phyloP scores from a whole-genome alignment of 75 land plant species.

The Chamaecyparis obtusa region DNA sequence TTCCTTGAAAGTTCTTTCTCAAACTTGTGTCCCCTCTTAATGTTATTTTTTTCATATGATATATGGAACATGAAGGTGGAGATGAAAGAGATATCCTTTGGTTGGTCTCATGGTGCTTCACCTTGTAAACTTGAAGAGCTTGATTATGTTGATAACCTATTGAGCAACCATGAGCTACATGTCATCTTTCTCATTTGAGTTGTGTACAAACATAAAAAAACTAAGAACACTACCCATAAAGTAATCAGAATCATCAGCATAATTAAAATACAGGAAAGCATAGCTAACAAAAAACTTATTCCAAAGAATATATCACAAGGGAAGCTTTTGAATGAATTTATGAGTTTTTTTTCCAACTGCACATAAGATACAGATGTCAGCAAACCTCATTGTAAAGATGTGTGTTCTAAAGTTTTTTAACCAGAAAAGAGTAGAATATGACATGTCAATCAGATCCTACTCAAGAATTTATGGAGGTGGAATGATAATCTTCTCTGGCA shows the following conservation, averaged over 20 bases:
- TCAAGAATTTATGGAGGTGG: not conserved
- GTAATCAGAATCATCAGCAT: not conserved
- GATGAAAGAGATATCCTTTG: not conserved
- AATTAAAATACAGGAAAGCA: not conserved
- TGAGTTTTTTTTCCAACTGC: not conserved
- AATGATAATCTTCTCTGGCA: not conserved
- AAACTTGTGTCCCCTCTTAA: not conserved
- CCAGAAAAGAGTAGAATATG: not conserved
- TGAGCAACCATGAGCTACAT: not conserved
- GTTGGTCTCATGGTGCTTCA: constrained; percentile 2
- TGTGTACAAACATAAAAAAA: not conserved
- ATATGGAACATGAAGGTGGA: not conserved
- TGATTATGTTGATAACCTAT: constrained; percentile 9
- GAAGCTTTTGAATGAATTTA: not conserved
- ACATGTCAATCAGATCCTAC: not conserved
- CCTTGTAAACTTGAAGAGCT: not conserved
- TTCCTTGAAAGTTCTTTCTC: constrained; percentile 5
- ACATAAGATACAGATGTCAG: not conserved
- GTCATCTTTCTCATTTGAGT: not conserved
- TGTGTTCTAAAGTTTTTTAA: not conserved
- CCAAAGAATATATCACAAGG: not conserved
- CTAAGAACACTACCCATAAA: not conserved
- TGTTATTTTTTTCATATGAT: not conserved
- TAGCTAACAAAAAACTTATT: not conserved
- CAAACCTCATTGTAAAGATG: not conserved